A percentile compares a stretch with the other conserved stretches of the same genome.
These are phyloP conservation scores for Cercophora samala DNA, from an alignment of 495 filamentous ascomycete species.

Conservation along the genomic window DNA sequence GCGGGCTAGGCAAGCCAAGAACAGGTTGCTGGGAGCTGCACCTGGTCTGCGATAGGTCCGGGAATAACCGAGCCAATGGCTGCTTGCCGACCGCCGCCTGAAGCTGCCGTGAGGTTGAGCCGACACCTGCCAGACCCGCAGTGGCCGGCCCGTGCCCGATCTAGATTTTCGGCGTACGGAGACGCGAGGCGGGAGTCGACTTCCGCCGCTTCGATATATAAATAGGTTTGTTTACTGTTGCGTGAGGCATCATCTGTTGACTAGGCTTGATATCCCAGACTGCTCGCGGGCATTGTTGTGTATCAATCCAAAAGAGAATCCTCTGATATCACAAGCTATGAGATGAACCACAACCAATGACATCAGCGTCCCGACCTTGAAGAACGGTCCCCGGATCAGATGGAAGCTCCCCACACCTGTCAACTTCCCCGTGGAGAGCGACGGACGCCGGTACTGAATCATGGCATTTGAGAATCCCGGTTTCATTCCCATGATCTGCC, in stretches of 20 bases:
- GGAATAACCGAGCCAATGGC: slow-evolving; percentile 8
- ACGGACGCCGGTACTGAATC: background rate
- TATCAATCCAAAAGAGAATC: background rate
- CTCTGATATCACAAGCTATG: background rate
- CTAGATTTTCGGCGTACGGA: slow-evolving; percentile 7
- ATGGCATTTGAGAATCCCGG: background rate
- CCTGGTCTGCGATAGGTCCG: background rate
- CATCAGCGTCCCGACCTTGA: background rate
- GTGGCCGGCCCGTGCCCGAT: slow-evolving; percentile 1
- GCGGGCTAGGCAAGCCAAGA: background rate
- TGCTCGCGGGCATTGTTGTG: background rate
- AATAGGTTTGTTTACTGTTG: background rate
- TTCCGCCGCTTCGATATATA: background rate
- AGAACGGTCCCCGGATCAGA: background rate
- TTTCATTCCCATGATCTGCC: background rate
- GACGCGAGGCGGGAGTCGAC: slow-evolving; percentile 5
- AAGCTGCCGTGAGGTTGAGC: slow-evolving; percentile 8
- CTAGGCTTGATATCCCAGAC: background rate
- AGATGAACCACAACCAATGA: background rate
- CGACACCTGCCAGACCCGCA: slow-evolving; percentile 1
- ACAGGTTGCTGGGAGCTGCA: background rate
- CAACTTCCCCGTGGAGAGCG: background rate
- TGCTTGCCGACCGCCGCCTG: background rate
- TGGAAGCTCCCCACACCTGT: background rate
- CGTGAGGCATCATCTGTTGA: background rate